Evolutionary conservation across 148 eudicot genomes (phyloP).

Genomic region (Drosera capensis): DNA sequence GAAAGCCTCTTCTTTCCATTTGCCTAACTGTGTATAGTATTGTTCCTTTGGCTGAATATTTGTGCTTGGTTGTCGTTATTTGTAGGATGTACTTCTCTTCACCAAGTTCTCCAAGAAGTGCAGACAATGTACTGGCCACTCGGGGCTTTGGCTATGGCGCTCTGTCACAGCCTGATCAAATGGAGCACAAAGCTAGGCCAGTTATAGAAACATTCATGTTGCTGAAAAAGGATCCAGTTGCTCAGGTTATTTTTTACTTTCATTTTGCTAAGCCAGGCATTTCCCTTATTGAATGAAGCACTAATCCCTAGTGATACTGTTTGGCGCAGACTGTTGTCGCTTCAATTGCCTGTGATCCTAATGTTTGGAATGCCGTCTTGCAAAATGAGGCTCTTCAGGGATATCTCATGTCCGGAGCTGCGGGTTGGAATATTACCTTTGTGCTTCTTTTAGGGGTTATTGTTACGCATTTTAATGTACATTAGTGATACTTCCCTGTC

Average conservation of each 20-base stretch:
- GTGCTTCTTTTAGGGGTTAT: no score
- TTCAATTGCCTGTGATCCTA: slow-evolving; percentile 75
- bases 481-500: no score
- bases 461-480: no score
- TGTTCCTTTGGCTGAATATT: background rate
- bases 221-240: slow-evolving; percentile 48
- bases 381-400: slow-evolving; percentile 41
- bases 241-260: slow-evolving; percentile 34
- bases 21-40: no score
- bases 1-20: no score
- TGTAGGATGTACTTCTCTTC: slow-evolving; percentile 42
- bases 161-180: slow-evolving; percentile 7
- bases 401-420: slow-evolving; percentile 29
- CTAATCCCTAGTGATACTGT: no score
- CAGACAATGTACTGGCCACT: slow-evolving; percentile 10
- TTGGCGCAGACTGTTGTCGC: slow-evolving; percentile 67
- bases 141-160: slow-evolving; percentile 10
- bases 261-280: no score
- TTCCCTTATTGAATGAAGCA: background rate
- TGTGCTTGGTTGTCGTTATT: background rate
- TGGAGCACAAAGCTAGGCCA: no score
- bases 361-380: slow-evolving; percentile 75
- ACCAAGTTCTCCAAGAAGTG: slow-evolving; percentile 18
- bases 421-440: slow-evolving; percentile 22
- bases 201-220: slow-evolving; percentile 72